Evolutionary conservation across 1,284 basidiomycete genomes (phyloP).

Genomic region (Anthracocystis walkeri): DNA sequence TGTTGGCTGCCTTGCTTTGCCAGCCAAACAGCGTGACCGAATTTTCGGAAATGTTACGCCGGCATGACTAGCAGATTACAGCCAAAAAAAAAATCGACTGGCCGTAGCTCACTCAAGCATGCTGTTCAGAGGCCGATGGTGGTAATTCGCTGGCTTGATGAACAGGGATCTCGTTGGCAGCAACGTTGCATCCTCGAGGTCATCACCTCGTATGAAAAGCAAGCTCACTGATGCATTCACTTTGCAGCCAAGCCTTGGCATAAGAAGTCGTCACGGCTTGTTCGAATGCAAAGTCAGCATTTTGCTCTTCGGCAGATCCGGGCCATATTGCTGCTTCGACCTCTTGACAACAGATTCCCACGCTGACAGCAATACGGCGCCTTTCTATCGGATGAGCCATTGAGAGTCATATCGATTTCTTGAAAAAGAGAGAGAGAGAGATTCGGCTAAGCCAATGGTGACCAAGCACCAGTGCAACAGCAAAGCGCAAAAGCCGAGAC

Average conservation of each 20-base stretch:
- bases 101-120: too few species aligned
- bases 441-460: constrained; percentile 2
- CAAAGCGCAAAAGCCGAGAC: too few species aligned
- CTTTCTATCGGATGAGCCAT: neutral
- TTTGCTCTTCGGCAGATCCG: too few species aligned
- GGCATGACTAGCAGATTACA: neutral
- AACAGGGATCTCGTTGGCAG: too few species aligned
- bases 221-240: too few species aligned
- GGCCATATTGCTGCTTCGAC: neutral
- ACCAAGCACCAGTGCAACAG: neutral
- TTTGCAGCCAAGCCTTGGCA: too few species aligned
- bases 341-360: neutral
- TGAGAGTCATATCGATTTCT: neutral
- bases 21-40: neutral
- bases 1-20: neutral
- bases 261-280: neutral
- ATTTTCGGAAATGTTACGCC: neutral
- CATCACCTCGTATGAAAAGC: too few species aligned
- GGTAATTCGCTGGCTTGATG: too few species aligned
- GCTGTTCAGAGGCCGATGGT: constrained; percentile 1
- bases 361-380: constrained; percentile 9
- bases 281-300: constrained; percentile 2
- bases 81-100: neutral
- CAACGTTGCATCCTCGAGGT: too few species aligned
- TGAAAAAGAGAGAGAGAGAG: too few species aligned